These are phyloP conservation scores for Aureobasidium melanogenum DNA, from an alignment of 2,329 filamentous ascomycete genomes.

Conservation along the genomic window DNA sequence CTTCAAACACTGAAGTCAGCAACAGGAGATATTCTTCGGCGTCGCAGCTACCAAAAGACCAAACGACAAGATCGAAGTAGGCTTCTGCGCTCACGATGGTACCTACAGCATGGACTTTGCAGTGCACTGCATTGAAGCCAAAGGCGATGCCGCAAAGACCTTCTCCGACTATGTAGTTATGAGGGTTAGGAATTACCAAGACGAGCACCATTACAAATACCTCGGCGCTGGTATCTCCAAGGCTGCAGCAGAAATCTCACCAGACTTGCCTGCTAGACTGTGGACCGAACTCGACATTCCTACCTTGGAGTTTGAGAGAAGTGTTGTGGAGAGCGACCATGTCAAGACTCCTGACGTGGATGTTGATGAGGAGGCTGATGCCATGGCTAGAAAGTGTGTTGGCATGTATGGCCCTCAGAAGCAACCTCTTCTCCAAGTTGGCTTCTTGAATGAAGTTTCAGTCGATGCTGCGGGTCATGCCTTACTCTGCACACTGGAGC, in stretches of 20 bases:
- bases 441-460: conserved; percentile 59
- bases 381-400: conserved; percentile 70
- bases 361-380: conserved; percentile 76
- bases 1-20: background rate
- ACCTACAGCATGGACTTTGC: conserved; percentile 68
- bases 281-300: conserved; percentile 73
- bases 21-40: conserved; percentile 46
- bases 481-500: conserved; percentile 46
- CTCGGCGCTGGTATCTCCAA: conserved; percentile 62
- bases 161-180: conserved; percentile 47
- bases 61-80: conserved; percentile 46
- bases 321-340: conserved; percentile 64
- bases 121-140: conserved; percentile 45
- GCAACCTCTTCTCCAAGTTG: conserved; percentile 57
- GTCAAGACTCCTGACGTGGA: conserved; percentile 58
- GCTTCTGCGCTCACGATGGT: conserved; percentile 63
- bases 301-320: conserved; percentile 51
- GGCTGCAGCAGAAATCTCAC: conserved; percentile 51
- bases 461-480: conserved; percentile 60
- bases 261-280: conserved; percentile 57
- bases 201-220: conserved; percentile 62
- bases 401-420: conserved; percentile 66
- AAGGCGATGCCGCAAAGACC: conserved; percentile 11
- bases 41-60: conserved; percentile 46
- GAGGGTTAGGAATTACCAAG: conserved; percentile 51